Base-by-base conservation (phyloP, 768 basidiomycete species). In the Naematelia encephala region DNA sequence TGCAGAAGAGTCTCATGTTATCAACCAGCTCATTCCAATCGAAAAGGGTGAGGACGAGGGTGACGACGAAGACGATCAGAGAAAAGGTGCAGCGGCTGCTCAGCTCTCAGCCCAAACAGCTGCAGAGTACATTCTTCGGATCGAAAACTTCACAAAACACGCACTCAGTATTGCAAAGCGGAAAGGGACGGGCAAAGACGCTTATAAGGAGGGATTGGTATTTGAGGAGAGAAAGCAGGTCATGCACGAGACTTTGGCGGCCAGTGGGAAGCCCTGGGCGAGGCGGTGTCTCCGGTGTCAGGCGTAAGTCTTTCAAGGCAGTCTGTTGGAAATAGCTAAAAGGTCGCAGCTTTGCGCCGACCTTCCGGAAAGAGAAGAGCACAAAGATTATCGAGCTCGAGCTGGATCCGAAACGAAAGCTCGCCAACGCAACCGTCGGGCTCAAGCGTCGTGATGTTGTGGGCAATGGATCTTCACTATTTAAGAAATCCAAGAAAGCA, bases 321-420 rank as follows among this genome's bases (percentile, higher is more conserved):
- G 45, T 26, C 29, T 44, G 16, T 12, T 19, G 53, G 21, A 29
- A 23, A 43, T 2, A 23, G 10, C 11, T 13, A 10, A 5, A 19
- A 5, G 5, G 25, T 47, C 8, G 8, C 11, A 47, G 25, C 11
- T 26, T 34, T 12, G 13, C 4, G 19, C 51, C 62, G 47, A 58
- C 39, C 21, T 44, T 1, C 64, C 87, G 93, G 54, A 97, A 91
- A 77, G 96, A 99, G 72, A 91, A 90, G 0, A 82, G 89, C 76
- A 90, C 88, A 51, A 98, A 97, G 79, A 83, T 99, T 56, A 87
- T 98, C 72, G 92, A 98, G 79, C 90, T 90, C 71, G 92, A 93
- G 67, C 82, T 98, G 28, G 81, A 89, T 4, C 51, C 76, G 1
- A 94, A 91, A 77, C 86, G 91, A 74, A 91, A 89, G 77, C 81